Conservation (phyloP, 2,329 filamentous ascomycete species). For the Apiospora pterosperma region DNA sequence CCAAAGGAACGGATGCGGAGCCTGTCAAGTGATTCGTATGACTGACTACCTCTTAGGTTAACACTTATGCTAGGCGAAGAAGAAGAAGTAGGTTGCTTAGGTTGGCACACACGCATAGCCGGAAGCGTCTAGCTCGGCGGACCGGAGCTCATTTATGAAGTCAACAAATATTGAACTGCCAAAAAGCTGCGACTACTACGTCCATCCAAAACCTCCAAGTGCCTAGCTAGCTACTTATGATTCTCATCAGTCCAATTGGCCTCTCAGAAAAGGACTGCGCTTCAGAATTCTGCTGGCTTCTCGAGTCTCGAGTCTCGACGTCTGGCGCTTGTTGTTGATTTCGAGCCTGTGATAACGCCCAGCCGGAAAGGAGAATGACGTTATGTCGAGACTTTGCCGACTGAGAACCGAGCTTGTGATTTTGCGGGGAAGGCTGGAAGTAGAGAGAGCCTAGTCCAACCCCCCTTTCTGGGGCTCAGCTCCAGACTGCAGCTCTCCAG, state of each 20-base stretch:
- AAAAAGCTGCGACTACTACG: too few relatives aligned
- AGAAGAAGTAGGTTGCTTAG: neutral
- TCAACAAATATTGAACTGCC: neutral
- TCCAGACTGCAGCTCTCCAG: neutral
- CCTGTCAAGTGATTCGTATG: neutral
- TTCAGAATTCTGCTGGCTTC: neutral
- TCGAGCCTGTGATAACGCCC: constrained; percentile 22
- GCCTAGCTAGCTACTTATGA: too few relatives aligned
- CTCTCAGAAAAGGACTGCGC: neutral
- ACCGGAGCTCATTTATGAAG: neutral
- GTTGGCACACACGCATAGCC: constrained; percentile 4
- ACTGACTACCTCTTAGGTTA: too few relatives aligned
- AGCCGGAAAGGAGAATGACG: constrained; percentile 10
- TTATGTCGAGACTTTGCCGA: constrained; percentile 37
- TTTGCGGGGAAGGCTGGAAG: constrained; percentile 46
- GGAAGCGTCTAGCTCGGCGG: constrained; percentile 5
- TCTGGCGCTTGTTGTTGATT: neutral
- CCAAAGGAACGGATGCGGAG: neutral
- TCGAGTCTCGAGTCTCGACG: neutral
- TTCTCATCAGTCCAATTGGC: neutral
- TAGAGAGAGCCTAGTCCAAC: neutral
- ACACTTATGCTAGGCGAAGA: neutral
- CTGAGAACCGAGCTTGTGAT: constrained; percentile 55
- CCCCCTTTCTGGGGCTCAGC: neutral
- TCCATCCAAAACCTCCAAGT: too few relatives aligned